Base-by-base conservation (phyloP, 169 alveolate genomes). In the Cryptosporidium sp. region DNA sequence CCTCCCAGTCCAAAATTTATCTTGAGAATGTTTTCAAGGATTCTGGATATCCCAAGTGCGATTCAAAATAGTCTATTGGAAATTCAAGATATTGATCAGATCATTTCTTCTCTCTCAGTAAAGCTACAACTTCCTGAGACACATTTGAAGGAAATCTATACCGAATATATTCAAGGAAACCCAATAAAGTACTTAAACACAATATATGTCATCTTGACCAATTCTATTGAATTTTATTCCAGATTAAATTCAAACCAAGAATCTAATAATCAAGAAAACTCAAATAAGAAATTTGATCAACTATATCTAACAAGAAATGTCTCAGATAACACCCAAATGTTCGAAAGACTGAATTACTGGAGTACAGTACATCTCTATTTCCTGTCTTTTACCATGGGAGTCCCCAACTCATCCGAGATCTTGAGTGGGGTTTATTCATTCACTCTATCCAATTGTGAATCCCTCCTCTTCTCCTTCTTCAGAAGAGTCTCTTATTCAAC, bases 291-390 rank as follows among this genome's bases (percentile, higher is more conserved):
- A 0, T 18, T 21, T 10, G 51, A 59, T 1, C 43, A 37, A 10
- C 50, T 65, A n/a, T 65, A 33, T 29, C 50, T 65, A 1, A 65
- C 71, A n/a, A 65, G 71, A 35, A 35, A 65, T 65, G 23, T 65
- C 71, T 29, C n/a, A 16, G 73, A 59, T 9, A 29, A 21, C 33
- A 62, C 48, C 68, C 23, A 80, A 61, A 43, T 80, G 70, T 59
- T 80, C 39, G 35, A 80, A 65, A 80, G 89, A 62, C 69, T 80
- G 16, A 9, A 16, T 18, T 45, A 62, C 18, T 80, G 89, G 89
- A 80, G 89, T 80, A 58, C 89, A 45, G 41, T 80, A 33, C 89
- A 80, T 37, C 75, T 65, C 18, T 80, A 80, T 37, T 80, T 80
- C 51, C 41, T 61, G 2, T 80, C 89, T 21, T 80, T 80, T 41